Percentiles rank a stretch among this genome's conserved stretches.
These are phyloP conservation scores for Clarireedia hainanense DNA, from an alignment of 2,329 filamentous ascomycete genomes.

Conservation along the genomic window DNA sequence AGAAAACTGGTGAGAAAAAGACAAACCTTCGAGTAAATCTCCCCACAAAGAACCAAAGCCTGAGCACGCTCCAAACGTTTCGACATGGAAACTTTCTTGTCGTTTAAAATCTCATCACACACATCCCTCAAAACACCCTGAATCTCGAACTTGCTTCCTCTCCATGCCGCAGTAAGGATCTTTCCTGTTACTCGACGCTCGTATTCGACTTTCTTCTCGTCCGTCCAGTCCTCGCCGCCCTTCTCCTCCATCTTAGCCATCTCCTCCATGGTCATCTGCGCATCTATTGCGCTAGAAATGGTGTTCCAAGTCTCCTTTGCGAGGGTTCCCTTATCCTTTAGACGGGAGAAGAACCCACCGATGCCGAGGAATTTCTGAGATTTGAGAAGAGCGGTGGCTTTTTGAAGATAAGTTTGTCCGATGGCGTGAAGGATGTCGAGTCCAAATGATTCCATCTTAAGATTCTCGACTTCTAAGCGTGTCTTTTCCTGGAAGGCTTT, in stretches of 20 bases:
- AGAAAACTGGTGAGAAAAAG: background rate
- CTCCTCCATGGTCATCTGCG: conserved; percentile 97
- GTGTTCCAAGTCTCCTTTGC: conserved; percentile 99
- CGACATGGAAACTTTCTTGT: conserved; percentile 66
- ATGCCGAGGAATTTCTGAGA: conserved; percentile 97
- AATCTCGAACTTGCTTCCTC: conserved; percentile 95
- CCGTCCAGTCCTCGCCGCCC: conserved; percentile 95
- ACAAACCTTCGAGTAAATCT: conserved; percentile 78
- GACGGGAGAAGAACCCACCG: conserved; percentile 83
- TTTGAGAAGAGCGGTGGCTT: conserved; percentile 81
- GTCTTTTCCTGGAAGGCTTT: conserved; percentile 90
- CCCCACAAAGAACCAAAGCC: conserved; percentile 79
- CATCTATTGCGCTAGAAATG: conserved; percentile 91
- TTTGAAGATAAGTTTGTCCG: conserved; percentile 81
- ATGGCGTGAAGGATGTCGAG: conserved; percentile 95
- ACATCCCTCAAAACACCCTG: conserved; percentile 92
- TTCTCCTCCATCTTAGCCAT: conserved; percentile 95
- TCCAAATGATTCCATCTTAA: conserved; percentile 99
- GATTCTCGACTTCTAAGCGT: conserved; percentile 86
- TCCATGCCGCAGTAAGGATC: conserved; percentile 94
- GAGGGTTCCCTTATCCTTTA: conserved; percentile 93
- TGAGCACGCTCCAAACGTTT: conserved; percentile 91
- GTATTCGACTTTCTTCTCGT: conserved; percentile 93
- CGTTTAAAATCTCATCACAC: conserved; percentile 78
- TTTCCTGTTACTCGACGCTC: conserved; percentile 95